These are phyloP conservation scores for Clathrospora elynae DNA, from an alignment of 2,329 filamentous ascomycete genomes.

Conservation along the genomic window DNA sequence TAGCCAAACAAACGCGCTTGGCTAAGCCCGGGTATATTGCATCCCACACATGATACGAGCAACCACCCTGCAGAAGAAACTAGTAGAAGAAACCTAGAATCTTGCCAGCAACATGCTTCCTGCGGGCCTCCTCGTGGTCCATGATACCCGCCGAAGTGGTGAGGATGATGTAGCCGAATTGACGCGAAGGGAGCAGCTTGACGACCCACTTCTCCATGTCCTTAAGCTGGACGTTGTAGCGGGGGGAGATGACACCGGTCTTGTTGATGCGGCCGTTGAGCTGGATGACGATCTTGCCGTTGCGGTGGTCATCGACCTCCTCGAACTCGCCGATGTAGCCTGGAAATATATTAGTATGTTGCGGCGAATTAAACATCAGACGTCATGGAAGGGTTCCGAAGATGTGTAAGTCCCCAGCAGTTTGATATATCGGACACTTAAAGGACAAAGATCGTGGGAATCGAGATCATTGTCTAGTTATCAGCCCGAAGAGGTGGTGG, in stretches of 20 bases:
- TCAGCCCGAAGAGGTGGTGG: slow-evolving; percentile 77
- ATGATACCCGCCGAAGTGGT: slow-evolving; percentile 99
- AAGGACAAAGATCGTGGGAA: slow-evolving; percentile 93
- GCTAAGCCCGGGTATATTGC: slow-evolving; percentile 39
- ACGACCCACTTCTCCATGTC: slow-evolving; percentile 99
- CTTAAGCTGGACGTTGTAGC: slow-evolving; percentile 97
- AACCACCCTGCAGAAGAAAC: no score
- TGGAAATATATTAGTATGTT: slow-evolving; percentile 74
- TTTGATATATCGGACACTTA: slow-evolving; percentile 99
- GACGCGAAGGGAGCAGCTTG: slow-evolving; percentile 98
- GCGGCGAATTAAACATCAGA: slow-evolving; percentile 93
- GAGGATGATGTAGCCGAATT: slow-evolving; percentile 99
- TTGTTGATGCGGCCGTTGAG: slow-evolving; percentile 99
- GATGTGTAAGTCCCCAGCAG: slow-evolving; percentile 97
- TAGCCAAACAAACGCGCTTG: slow-evolving; percentile 32
- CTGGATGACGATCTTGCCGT: slow-evolving; percentile 99
- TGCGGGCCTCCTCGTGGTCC: slow-evolving; percentile 99
- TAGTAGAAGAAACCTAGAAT: slow-evolving; percentile 99
- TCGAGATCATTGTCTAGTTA: slow-evolving; percentile 99
- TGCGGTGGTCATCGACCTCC: slow-evolving; percentile 99
- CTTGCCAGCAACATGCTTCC: slow-evolving; percentile 99
- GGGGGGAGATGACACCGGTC: slow-evolving; percentile 97
- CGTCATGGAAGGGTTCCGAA: slow-evolving; percentile 74
- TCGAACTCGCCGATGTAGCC: slow-evolving; percentile 99
- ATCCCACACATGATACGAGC: slow-evolving; percentile 30